phyloP scores from a whole-genome alignment of 257 asterid species.

The Ballota nigra region DNA sequence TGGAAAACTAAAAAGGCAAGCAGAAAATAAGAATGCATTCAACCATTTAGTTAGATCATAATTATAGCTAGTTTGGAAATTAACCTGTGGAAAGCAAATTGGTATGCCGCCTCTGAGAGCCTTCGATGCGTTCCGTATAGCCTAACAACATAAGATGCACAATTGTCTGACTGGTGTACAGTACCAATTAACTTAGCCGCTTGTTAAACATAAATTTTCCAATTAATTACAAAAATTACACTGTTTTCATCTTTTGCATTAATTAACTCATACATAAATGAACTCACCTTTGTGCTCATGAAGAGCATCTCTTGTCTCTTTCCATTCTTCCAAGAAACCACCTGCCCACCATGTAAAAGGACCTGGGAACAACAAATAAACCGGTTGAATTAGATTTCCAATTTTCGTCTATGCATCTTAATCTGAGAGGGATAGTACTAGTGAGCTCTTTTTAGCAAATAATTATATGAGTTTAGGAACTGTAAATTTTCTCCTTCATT shows the following conservation, averaged over 20 bases:
- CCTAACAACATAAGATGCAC: slow-evolving; percentile 37
- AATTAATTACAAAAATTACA: no score
- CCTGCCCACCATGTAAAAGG: slow-evolving; percentile 65
- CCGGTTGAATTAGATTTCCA: background rate
- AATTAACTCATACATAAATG: background rate
- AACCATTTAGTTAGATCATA: background rate
- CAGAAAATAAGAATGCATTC: slow-evolving; percentile 24
- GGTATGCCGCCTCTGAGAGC: slow-evolving; percentile 60
- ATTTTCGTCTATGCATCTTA: background rate
- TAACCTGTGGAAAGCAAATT: slow-evolving; percentile 75
- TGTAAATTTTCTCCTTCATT: background rate
- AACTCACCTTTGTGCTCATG: slow-evolving; percentile 61
- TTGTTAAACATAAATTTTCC: background rate
- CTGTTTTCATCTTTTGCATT: background rate
- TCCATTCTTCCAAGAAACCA: slow-evolving; percentile 78
- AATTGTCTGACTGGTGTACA: background rate
- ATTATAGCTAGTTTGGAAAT: slow-evolving; percentile 2
- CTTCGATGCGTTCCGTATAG: slow-evolving; percentile 53
- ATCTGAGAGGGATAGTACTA: background rate
- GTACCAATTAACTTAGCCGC: background rate
- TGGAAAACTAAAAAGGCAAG: slow-evolving; percentile 46
- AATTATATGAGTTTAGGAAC: background rate
- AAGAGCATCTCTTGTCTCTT: slow-evolving; percentile 67
- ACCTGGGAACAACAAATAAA: slow-evolving; percentile 41
- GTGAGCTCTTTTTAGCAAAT: background rate